A percentile compares a stretch with the other conserved stretches of the same genome.
phyloP scores from a whole-genome alignment of 495 filamentous ascomycete genomes.

The Neurospora cerealis region DNA sequence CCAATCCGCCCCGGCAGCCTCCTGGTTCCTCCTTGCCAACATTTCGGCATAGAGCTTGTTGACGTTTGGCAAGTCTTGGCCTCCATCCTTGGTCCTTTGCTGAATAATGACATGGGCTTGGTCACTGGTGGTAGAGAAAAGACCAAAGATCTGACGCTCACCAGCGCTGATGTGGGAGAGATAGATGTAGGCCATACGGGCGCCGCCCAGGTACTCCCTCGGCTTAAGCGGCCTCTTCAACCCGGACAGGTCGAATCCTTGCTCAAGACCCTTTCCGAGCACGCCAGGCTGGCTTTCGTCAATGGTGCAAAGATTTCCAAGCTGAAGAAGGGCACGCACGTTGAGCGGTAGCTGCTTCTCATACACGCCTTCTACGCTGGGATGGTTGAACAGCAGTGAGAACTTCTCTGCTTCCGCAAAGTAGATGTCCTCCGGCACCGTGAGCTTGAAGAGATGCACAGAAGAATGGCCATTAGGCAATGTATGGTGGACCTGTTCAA shows the following conservation, averaged over 20 bases:
- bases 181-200: conserved; percentile 69
- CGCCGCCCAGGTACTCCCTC: conserved; percentile 60
- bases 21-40: conserved; percentile 52
- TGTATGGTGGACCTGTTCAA: conserved; percentile 85
- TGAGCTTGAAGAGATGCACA: conserved; percentile 86
- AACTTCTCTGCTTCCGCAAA: conserved; percentile 76
- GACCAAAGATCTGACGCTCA: conserved; percentile 82
- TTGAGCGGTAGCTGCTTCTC: conserved; percentile 84
- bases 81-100: conserved; percentile 63
- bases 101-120: conserved; percentile 80
- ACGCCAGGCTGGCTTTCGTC: conserved; percentile 85
- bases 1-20: conserved; percentile 56
- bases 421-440: conserved; percentile 79
- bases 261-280: conserved; percentile 83
- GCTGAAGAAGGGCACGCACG: conserved; percentile 71
- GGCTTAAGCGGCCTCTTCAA: conserved; percentile 56
- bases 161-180: conserved; percentile 86
- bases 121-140: conserved; percentile 76
- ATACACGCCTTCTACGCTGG: conserved; percentile 93
- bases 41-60: conserved; percentile 84
- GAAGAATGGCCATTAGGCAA: conserved; percentile 93
- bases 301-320: conserved; percentile 92
- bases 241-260: conserved; percentile 80
- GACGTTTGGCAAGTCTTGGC: conserved; percentile 75
- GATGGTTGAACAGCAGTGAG: conserved; percentile 72